phyloP scores from a whole-genome alignment of 257 asterid species.

The Solanum pennellii region DNA sequence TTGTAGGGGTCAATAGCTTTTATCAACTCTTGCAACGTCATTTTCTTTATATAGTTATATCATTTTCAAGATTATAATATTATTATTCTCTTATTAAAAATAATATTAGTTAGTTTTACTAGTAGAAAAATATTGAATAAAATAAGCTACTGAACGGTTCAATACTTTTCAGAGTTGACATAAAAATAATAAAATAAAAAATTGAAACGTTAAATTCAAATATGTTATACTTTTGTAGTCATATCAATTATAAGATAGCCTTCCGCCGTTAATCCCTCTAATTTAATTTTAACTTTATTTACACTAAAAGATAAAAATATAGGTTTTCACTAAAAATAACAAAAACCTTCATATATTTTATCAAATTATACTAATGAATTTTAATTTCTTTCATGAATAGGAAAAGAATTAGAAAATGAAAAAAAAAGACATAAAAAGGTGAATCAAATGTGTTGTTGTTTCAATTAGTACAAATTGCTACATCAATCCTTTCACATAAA shows the following conservation, averaged over 20 bases:
- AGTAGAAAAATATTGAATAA: not conserved
- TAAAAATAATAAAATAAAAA: not conserved
- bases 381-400: not conserved
- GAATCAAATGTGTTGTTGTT: not conserved
- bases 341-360: not conserved
- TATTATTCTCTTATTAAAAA: not conserved
- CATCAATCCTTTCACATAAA: conserved; percentile 1
- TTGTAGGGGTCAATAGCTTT: not conserved
- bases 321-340: not conserved
- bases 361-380: not conserved
- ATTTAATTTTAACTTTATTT: not conserved
- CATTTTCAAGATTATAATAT: not conserved
- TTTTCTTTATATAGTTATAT: not conserved
- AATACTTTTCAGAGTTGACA: not conserved
- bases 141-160: not conserved
- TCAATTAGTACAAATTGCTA: not conserved
- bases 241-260: not conserved
- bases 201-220: not conserved
- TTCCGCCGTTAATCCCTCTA: no score
- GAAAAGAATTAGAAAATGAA: not conserved
- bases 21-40: not conserved
- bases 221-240: not conserved
- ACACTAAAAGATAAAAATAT: not conserved
- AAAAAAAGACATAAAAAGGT: not conserved
- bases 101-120: not conserved